Conservation (phyloP, 2,329 filamentous ascomycete species). For the Fusarium tricinctum region DNA sequence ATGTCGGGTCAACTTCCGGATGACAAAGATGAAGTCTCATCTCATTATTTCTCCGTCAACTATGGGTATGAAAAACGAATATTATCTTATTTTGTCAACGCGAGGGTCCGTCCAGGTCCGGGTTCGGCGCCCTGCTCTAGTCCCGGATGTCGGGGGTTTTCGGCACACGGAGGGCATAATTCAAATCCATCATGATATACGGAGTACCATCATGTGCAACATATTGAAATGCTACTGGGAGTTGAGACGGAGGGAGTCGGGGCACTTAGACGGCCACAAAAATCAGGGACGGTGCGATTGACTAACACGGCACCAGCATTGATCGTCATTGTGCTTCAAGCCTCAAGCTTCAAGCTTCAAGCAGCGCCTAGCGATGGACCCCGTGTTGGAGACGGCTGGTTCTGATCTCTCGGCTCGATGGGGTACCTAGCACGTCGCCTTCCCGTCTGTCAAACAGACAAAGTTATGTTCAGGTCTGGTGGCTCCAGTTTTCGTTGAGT, state of each 20-base stretch:
- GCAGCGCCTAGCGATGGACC: conserved; percentile 28
- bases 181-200: conserved; percentile 26
- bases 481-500: conserved; percentile 35
- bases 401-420: conserved; percentile 29
- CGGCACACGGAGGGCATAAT: conserved; percentile 29
- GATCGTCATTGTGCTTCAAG: conserved; percentile 43
- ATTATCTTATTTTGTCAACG: conserved; percentile 2
- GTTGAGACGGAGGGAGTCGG: conserved; percentile 29
- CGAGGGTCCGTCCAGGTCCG: conserved; percentile 9
- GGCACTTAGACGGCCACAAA: conserved; percentile 15
- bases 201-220: conserved; percentile 29
- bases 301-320: conserved; percentile 28
- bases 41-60: conserved; percentile 15
- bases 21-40: conserved; percentile 17
- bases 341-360: conserved; percentile 38
- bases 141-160: conserved; percentile 37
- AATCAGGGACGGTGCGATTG: conserved; percentile 23
- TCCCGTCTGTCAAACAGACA: conserved; percentile 9
- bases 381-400: conserved; percentile 48
- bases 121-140: conserved; percentile 20
- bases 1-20: conserved; percentile 40
- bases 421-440: conserved; percentile 1
- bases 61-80: conserved; percentile 13
- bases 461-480: conserved; percentile 16
- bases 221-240: conserved; percentile 25